These are phyloP conservation scores for Neopestalotiopsis sp. DNA, from an alignment of 2,329 filamentous ascomycete species.

Conservation along the genomic window DNA sequence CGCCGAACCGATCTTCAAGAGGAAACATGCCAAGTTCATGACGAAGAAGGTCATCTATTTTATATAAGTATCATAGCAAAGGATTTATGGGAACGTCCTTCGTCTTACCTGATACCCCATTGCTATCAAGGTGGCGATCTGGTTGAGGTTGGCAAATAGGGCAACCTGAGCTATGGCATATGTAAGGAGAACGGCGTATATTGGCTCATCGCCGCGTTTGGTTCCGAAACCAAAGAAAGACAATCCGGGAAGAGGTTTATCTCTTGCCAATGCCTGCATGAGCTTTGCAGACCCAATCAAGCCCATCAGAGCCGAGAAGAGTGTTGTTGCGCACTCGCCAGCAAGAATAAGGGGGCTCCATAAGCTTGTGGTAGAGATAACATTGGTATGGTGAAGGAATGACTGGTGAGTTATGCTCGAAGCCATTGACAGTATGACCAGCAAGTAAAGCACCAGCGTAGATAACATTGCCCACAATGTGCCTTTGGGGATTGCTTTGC, in stretches of 20 bases:
- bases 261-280: conserved; percentile 80
- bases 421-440: conserved; percentile 81
- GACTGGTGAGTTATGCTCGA: conserved; percentile 76
- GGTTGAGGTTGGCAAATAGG: conserved; percentile 83
- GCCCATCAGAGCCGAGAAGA: conserved; percentile 88
- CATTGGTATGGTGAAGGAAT: conserved; percentile 75
- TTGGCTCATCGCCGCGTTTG: conserved; percentile 73
- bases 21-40: conserved; percentile 85
- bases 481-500: conserved; percentile 83
- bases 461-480: conserved; percentile 78
- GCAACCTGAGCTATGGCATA: conserved; percentile 78
- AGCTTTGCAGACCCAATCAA: conserved; percentile 85
- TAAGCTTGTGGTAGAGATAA: conserved; percentile 82
- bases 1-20: conserved; percentile 84
- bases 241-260: conserved; percentile 78
- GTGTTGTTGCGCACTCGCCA: conserved; percentile 81
- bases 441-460: conserved; percentile 76
- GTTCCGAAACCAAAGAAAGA: conserved; percentile 77
- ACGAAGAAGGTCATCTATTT: conserved; percentile 85
- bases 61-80: conserved; percentile 20
- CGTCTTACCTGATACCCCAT: conserved; percentile 77
- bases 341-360: conserved; percentile 75
- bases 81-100: background rate
- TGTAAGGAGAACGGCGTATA: conserved; percentile 77
- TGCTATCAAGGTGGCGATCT: conserved; percentile 87